Percentiles rank a stretch among this genome's conserved stretches.
These are phyloP conservation scores for Globisporangium abappressorium DNA, from an alignment of 352 stramenopile species.

Conservation along the genomic window DNA sequence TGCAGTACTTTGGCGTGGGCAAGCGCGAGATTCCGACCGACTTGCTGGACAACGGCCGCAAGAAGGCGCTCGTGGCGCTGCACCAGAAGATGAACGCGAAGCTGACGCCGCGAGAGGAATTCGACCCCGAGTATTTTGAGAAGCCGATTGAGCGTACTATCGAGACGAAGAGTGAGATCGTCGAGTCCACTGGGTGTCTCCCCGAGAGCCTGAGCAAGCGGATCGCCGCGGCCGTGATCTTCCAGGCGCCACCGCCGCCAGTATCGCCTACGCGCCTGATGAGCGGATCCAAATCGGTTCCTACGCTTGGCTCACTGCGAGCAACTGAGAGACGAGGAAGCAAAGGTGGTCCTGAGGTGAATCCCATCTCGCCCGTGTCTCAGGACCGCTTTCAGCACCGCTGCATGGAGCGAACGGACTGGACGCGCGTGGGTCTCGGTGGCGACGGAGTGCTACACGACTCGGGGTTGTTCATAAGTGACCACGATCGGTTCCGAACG, in stretches of 20 bases:
- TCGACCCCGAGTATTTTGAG: conserved; percentile 41
- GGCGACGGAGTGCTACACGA: conserved; percentile 49
- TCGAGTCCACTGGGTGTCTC: conserved; percentile 34
- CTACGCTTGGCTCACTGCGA: conserved; percentile 25
- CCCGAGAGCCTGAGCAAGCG: conserved; percentile 51
- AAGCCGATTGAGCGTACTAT: not conserved
- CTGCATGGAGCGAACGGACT: conserved; percentile 62
- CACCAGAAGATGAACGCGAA: conserved; percentile 44
- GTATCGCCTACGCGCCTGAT: conserved; percentile 2
- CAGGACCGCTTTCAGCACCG: conserved; percentile 59
- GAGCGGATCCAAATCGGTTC: conserved; percentile 19
- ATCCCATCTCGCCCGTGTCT: conserved; percentile 31
- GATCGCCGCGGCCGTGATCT: conserved; percentile 34
- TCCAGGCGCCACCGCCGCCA: conserved; percentile 21
- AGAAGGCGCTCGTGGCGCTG: conserved; percentile 55
- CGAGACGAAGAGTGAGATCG: not conserved
- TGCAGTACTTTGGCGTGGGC: conserved; percentile 74
- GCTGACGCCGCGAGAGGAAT: conserved; percentile 47
- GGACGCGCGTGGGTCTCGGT: conserved; percentile 70
- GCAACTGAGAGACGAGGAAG: conserved; percentile 10
- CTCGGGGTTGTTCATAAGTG: conserved; percentile 38
- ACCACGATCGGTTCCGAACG: conserved; percentile 56
- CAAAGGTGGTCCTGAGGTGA: conserved; percentile 20
- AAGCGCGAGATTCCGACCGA: conserved; percentile 57
- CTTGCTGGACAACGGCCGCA: conserved; percentile 58